phyloP scores from a whole-genome alignment of 805 yeast genomes.

The Candida arabinofermentans region DNA sequence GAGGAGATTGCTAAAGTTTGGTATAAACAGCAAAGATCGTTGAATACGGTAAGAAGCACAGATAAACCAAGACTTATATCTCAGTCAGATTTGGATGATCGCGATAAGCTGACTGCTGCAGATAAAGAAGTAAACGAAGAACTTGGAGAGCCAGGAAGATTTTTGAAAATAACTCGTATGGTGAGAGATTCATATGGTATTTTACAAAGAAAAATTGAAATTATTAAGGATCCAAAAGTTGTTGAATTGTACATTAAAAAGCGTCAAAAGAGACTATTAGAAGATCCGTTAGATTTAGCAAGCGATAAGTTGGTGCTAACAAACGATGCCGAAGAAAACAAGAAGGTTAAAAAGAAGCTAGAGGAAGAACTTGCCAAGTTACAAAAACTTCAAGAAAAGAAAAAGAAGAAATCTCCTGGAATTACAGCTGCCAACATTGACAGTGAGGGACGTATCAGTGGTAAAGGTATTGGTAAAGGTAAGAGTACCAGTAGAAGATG shows the following conservation, averaged over 20 bases:
- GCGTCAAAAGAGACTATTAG: conserved; percentile 31
- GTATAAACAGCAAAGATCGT: conserved; percentile 72
- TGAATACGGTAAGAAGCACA: conserved; percentile 35
- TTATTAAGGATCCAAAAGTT: conserved; percentile 79
- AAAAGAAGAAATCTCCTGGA: conserved; percentile 31
- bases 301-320: conserved; percentile 74
- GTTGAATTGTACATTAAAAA: conserved; percentile 79
- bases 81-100: conserved; percentile 15
- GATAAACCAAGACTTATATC: conserved; percentile 20
- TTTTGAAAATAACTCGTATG: conserved; percentile 67
- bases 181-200: conserved; percentile 82
- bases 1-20: conserved; percentile 86
- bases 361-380: conserved; percentile 82
- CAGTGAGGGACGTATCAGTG: conserved; percentile 41
- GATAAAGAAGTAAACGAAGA: conserved; percentile 29
- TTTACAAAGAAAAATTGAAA: conserved; percentile 73
- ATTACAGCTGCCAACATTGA: conserved; percentile 32
- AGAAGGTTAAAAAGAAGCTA: conserved; percentile 67
- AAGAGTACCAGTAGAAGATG: conserved; percentile 77
- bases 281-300: conserved; percentile 48
- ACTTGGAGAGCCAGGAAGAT: conserved; percentile 29
- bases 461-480: conserved; percentile 71
- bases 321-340: conserved; percentile 79
- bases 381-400: conserved; percentile 69
- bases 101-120: conserved; percentile 32